Conservation (phyloP, 2,329 filamentous ascomycete species). For the Apiospora marii region DNA sequence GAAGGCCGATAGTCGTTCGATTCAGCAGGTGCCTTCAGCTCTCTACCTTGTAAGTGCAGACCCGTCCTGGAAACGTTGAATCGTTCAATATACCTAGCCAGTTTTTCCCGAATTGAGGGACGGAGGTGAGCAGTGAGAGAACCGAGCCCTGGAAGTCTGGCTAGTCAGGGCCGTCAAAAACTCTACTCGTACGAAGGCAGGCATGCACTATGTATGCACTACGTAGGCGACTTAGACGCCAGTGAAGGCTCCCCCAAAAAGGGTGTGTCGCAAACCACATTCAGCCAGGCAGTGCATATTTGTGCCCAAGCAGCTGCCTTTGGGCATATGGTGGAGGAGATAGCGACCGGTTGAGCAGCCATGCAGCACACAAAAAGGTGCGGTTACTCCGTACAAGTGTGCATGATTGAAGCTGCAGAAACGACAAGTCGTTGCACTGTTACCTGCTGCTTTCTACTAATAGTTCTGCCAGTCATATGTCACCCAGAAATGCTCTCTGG, state of each 20-base stretch:
- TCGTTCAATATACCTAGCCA: background rate
- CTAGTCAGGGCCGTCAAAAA: conserved; percentile 19
- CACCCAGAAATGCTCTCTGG: background rate
- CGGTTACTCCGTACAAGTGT: background rate
- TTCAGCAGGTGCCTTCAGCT: background rate
- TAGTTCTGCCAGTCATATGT: background rate
- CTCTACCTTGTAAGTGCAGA: background rate
- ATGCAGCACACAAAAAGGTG: background rate
- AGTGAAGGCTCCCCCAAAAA: background rate
- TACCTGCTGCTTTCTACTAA: background rate
- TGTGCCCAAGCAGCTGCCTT: background rate
- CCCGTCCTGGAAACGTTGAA: background rate
- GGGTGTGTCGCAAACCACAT: conserved; percentile 10
- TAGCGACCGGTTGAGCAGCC: background rate
- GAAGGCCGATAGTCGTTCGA: conserved; percentile 14
- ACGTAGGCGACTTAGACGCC: background rate
- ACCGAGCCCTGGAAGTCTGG: background rate
- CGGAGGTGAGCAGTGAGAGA: background rate
- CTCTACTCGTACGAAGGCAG: background rate
- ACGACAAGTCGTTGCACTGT: background rate
- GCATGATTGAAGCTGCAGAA: background rate
- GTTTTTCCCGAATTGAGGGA: conserved; percentile 7
- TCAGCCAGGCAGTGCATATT: background rate
- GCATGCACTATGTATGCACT: background rate
- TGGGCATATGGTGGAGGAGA: background rate